Conservation (phyloP, 352 stramenopile species). For the Phytophthora foliorum region DNA sequence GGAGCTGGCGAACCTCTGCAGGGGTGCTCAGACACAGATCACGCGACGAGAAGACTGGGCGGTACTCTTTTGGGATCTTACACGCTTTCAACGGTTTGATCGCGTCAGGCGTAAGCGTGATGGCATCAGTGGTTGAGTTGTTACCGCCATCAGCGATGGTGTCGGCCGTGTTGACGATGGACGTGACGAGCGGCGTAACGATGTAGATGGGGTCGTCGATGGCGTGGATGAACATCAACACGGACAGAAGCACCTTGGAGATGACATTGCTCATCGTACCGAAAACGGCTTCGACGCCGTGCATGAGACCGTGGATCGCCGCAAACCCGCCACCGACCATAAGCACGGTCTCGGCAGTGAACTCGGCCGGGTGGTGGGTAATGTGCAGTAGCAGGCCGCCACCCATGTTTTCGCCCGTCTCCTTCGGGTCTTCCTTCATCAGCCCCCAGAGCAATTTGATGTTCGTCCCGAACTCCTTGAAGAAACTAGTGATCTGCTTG, state of each 20-base stretch:
- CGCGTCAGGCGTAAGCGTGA: slow-evolving; percentile 6
- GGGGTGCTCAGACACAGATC: slow-evolving; percentile 35
- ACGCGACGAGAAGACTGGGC: slow-evolving; percentile 27
- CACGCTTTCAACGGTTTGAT: slow-evolving; percentile 17
- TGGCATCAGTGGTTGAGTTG: slow-evolving; percentile 4
- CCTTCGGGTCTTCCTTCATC: slow-evolving; percentile 32
- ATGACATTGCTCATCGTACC: slow-evolving; percentile 33
- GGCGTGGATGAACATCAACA: slow-evolving; percentile 38
- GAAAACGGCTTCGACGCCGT: slow-evolving; percentile 24
- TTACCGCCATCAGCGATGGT: background rate
- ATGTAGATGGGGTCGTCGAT: slow-evolving; percentile 43
- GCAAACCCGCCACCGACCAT: slow-evolving; percentile 24
- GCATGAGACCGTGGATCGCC: slow-evolving; percentile 29
- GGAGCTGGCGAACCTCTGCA: slow-evolving; percentile 16
- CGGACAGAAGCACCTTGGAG: slow-evolving; percentile 25
- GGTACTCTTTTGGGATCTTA: slow-evolving; percentile 30
- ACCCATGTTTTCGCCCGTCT: slow-evolving; percentile 31
- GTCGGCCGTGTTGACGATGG: slow-evolving; percentile 26
- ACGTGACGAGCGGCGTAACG: slow-evolving; percentile 34
- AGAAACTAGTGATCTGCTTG: slow-evolving; percentile 17
- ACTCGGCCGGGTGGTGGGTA: slow-evolving; percentile 34
- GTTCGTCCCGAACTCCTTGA: slow-evolving; percentile 32
- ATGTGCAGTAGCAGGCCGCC: slow-evolving; percentile 39
- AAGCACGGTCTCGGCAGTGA: slow-evolving; percentile 35
- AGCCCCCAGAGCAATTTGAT: slow-evolving; percentile 25